Percentiles rank a stretch among this genome's conserved stretches.
phyloP scores from a whole-genome alignment of 202 grass and related monocot species.

The Zoysia matrella region DNA sequence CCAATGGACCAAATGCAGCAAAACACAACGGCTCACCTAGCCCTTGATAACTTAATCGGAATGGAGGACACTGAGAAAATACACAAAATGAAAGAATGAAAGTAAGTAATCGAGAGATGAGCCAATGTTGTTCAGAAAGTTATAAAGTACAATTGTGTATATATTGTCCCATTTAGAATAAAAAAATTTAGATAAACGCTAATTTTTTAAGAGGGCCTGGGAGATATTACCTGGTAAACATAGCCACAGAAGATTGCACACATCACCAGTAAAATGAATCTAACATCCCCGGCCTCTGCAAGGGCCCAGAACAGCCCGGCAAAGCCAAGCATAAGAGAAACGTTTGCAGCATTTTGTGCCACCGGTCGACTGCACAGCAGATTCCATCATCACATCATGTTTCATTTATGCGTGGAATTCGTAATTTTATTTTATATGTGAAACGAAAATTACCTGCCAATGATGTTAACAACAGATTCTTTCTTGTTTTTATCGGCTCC shows the following conservation, averaged over 20 bases:
- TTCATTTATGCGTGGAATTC: neutral
- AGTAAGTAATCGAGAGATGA: neutral
- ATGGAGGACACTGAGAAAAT: conserved; percentile 80
- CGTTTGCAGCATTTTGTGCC: conserved; percentile 62
- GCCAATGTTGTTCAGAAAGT: neutral
- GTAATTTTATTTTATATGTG: neutral
- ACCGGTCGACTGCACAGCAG: conserved; percentile 58
- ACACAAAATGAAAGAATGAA: neutral
- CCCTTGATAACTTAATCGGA: conserved; percentile 84
- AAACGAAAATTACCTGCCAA: conserved; percentile 73
- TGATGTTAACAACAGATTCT: conserved; percentile 87
- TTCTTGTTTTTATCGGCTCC: conserved; percentile 89
- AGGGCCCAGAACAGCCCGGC: conserved; percentile 74
- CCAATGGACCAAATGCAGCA: conserved; percentile 90
- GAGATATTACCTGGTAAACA: conserved; percentile 76
- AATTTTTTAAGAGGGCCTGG: neutral
- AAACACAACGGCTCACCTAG: conserved; percentile 93
- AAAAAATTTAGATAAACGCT: neutral
- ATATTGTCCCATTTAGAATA: neutral
- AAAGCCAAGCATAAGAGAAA: conserved; percentile 74
- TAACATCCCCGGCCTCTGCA: conserved; percentile 65
- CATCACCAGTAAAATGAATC: conserved; percentile 73
- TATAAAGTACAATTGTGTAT: neutral
- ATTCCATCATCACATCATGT: conserved; percentile 20
- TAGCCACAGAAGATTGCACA: conserved; percentile 85